These are phyloP conservation scores for Heterobasidion annosum DNA, from an alignment of 1,284 basidiomycete genomes.

Conservation along the genomic window DNA sequence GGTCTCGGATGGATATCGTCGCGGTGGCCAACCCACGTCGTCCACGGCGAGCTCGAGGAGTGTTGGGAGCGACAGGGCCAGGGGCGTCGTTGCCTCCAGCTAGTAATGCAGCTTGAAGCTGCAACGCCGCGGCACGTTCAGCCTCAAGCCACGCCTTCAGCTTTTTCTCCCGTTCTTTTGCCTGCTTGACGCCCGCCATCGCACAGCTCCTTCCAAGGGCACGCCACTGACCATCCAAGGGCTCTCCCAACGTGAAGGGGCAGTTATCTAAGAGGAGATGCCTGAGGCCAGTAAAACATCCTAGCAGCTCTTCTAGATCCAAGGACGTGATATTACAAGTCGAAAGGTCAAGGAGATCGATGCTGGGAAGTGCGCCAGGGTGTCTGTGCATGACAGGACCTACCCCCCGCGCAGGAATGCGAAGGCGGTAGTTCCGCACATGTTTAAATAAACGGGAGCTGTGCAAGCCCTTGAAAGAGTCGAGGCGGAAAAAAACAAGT, in stretches of 20 bases:
- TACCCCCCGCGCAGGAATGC: slow-evolving; percentile 51
- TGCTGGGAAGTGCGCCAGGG: slow-evolving; percentile 24
- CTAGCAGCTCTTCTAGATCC: slow-evolving; percentile 42
- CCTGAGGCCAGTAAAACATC: slow-evolving; percentile 31
- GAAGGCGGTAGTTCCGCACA: slow-evolving; percentile 42
- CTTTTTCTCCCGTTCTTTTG: slow-evolving; percentile 48
- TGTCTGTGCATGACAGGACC: slow-evolving; percentile 29
- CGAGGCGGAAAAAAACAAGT: slow-evolving; percentile 61
- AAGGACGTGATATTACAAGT: slow-evolving; percentile 39
- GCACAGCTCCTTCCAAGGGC: slow-evolving; percentile 48
- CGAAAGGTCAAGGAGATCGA: slow-evolving; percentile 51
- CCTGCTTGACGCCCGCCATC: slow-evolving; percentile 39
- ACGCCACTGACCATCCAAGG: slow-evolving; percentile 39
- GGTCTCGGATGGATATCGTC: slow-evolving; percentile 42
- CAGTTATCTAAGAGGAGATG: slow-evolving; percentile 52
- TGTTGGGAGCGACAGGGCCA: not conserved
- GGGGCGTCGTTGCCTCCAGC: too few species aligned
- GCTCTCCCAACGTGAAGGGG: slow-evolving; percentile 15
- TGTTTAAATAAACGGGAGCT: slow-evolving; percentile 32
- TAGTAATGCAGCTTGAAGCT: not conserved
- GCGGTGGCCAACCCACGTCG: slow-evolving; percentile 46
- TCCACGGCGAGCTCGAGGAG: slow-evolving; percentile 12
- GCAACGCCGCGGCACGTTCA: not conserved
- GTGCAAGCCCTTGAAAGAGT: slow-evolving; percentile 35
- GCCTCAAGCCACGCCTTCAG: slow-evolving; percentile 42